Evolutionary conservation across 441 rosid genomes (phyloP), one percentile per base, ranked within the genome.

Genomic region (Manihot esculenta): DNA sequence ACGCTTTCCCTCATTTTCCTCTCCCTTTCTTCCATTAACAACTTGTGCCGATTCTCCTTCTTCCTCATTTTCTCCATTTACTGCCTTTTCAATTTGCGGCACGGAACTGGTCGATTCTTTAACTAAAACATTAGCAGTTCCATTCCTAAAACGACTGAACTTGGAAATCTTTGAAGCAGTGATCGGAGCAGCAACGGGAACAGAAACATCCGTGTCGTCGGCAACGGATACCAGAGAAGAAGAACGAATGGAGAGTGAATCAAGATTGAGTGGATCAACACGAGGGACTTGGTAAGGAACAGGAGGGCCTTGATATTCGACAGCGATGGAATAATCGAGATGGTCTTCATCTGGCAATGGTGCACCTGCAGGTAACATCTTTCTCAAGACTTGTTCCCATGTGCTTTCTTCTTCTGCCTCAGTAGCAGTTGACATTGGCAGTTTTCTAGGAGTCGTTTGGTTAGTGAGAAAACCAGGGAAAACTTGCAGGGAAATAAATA

Each of bases 311-410:
- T 81, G 75, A 62, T 86, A 86, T 49, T 77, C 83, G 10, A 86
- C 64, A 5, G 88, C 90, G 74, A 86, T 84, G n/a, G 86, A 86
- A 74, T 81, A 86, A 74, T 86, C 90, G 59, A 86, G 88, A 38
- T 82, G 85, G 8, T 79, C 85, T 70, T 86, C 90, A 69, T 84
- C 88, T 0, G 86, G 88, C 47, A 86, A 74, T 0, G 90, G 88
- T 3, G 84, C 86, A 12, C 90, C 90, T 4, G 72, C 85, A 3
- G 86, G 90, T 54, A 84, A 74, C 90, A 84, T 81, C 73, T 55
- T 76, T 35, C 85, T 73, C 57, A 86, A 55, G 12, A 49, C 77
- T 35, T 84, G 75, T 66, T 79, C 77, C 88, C 86, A 86, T 1
- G 78, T 24, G 45, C 42, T 73, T 30, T 70, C 72, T n/a, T 68